phyloP scores from a whole-genome alignment of 768 basidiomycete genomes.

The Boletus huronensis region DNA sequence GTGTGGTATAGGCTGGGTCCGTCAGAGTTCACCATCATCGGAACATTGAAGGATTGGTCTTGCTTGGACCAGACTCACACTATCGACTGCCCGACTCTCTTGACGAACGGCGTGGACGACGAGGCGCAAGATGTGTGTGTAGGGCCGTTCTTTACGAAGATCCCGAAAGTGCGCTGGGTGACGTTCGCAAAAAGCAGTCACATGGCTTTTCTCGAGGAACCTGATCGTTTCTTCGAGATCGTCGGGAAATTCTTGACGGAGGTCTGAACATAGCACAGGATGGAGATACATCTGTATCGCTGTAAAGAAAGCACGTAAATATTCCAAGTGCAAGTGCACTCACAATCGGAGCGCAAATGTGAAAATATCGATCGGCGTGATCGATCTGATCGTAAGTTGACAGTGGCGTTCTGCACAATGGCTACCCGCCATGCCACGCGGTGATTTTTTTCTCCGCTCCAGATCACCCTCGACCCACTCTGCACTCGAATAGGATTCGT shows the following conservation, averaged over 20 bases:
- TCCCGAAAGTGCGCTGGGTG: slow-evolving; percentile 36
- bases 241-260: slow-evolving; percentile 14
- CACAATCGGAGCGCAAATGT: too few relatives aligned
- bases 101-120: slow-evolving; percentile 39
- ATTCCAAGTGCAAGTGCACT: too few relatives aligned
- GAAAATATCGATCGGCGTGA: too few relatives aligned
- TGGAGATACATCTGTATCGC: too few relatives aligned
- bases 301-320: too few relatives aligned
- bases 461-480: too few relatives aligned
- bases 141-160: slow-evolving; percentile 32
- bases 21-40: slow-evolving; percentile 38
- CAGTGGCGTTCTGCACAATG: too few relatives aligned
- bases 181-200: slow-evolving; percentile 27
- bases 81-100: slow-evolving; percentile 38
- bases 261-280: background rate
- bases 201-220: slow-evolving; percentile 15
- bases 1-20: slow-evolving; percentile 11
- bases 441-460: too few relatives aligned
- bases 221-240: slow-evolving; percentile 18
- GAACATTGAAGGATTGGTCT: slow-evolving; percentile 44
- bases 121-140: slow-evolving; percentile 35
- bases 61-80: slow-evolving; percentile 42
- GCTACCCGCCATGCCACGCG: too few relatives aligned
- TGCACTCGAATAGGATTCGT: background rate
- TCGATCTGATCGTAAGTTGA: too few relatives aligned